phyloP scores from a whole-genome alignment of 352 stramenopile genomes.

The Aphanomyces stellatus region DNA sequence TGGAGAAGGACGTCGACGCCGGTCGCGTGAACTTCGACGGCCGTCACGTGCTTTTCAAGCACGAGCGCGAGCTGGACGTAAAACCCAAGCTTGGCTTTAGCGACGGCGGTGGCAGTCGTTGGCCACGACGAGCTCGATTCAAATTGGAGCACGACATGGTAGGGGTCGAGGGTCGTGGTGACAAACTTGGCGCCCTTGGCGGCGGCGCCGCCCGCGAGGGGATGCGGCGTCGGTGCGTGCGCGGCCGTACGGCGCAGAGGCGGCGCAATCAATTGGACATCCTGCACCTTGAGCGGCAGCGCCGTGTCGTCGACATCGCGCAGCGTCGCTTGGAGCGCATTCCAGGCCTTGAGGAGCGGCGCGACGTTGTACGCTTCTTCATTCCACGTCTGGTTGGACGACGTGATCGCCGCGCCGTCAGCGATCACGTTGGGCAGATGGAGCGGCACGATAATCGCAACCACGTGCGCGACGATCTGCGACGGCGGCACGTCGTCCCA shows the following conservation, averaged over 20 bases:
- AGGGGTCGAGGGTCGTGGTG: constrained; percentile 63
- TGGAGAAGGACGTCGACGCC: constrained; percentile 73
- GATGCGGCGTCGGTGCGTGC: constrained; percentile 73
- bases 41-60: constrained; percentile 44
- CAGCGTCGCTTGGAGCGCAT: constrained; percentile 59
- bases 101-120: constrained; percentile 64
- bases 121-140: constrained; percentile 83
- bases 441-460: constrained; percentile 60
- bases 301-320: constrained; percentile 49
- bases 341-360: constrained; percentile 27
- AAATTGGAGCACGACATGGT: constrained; percentile 69
- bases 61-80: constrained; percentile 84
- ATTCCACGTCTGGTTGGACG: constrained; percentile 65
- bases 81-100: constrained; percentile 81
- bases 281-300: constrained; percentile 78
- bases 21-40: constrained; percentile 64
- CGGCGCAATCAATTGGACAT: constrained; percentile 67
- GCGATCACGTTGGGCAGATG: constrained; percentile 39
- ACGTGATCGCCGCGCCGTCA: constrained; percentile 41
- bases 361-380: constrained; percentile 30
- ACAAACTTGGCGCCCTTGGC: constrained; percentile 31
- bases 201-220: constrained; percentile 50
- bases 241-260: constrained; percentile 83
- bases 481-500: constrained; percentile 78
- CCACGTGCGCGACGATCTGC: constrained; percentile 56